Evolutionary conservation across 129 eudicot species (phyloP).

Genomic region (Daucus carota): DNA sequence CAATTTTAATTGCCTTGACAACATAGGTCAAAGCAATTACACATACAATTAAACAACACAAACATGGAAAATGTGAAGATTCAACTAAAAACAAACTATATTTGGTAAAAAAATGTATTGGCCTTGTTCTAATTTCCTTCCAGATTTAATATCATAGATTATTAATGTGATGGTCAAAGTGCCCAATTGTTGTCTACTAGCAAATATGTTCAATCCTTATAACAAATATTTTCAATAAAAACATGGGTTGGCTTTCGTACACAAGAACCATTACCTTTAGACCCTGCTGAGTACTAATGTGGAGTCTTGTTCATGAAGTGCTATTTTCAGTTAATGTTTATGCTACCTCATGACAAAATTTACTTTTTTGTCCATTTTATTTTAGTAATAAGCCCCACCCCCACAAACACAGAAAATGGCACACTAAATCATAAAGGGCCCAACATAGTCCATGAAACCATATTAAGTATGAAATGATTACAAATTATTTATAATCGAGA

Average conservation of each 20-base stretch:
- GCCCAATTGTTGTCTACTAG: not conserved
- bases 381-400: too few relatives aligned
- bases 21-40: not conserved
- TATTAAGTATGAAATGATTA: not conserved
- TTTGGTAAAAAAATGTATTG: not conserved
- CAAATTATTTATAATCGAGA: too few relatives aligned
- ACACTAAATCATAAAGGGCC: too few relatives aligned
- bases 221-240: too few relatives aligned
- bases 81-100: too few relatives aligned
- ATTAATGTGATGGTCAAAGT: not conserved
- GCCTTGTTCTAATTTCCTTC: not conserved
- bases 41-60: not conserved
- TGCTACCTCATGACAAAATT: too few relatives aligned
- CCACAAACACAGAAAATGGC: too few relatives aligned
- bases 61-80: not conserved
- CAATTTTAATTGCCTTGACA: not conserved
- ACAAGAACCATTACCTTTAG: not conserved
- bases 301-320: not conserved
- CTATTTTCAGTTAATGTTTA: too few relatives aligned
- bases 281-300: not conserved
- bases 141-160: not conserved
- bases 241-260: not conserved
- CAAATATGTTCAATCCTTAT: too few relatives aligned
- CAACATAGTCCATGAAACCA: not conserved
- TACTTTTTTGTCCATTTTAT: too few relatives aligned